Percentiles rank a stretch among this genome's conserved stretches.
Evolutionary conservation across 1,284 basidiomycete species (phyloP).

Genomic region (Leccinum fallax): DNA sequence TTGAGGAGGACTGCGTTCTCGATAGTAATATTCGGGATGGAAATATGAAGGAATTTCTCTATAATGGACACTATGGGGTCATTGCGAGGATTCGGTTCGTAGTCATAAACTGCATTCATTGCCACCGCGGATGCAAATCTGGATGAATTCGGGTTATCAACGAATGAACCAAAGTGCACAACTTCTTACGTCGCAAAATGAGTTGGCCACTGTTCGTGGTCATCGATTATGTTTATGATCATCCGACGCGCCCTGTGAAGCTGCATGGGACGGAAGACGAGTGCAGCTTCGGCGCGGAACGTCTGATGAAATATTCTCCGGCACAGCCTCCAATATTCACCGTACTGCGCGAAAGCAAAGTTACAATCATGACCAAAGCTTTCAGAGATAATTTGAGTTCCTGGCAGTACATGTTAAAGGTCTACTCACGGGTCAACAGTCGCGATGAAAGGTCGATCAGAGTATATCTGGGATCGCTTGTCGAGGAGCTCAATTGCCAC

Average conservation of each 20-base stretch:
- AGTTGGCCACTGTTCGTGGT: not conserved
- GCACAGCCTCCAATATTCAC: conserved; percentile 20
- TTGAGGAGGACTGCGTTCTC: not conserved
- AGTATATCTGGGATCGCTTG: conserved; percentile 26
- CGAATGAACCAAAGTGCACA: not conserved
- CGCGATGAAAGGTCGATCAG: conserved; percentile 22
- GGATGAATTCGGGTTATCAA: not conserved
- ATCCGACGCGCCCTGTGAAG: conserved; percentile 18
- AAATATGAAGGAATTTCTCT: not conserved
- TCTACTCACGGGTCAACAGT: conserved; percentile 18
- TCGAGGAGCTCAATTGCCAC: conserved; percentile 19
- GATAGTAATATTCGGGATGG: not conserved
- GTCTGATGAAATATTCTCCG: conserved; percentile 20
- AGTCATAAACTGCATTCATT: not conserved
- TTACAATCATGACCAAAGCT: conserved; percentile 23
- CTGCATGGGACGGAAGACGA: conserved; percentile 14
- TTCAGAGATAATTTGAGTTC: not conserved
- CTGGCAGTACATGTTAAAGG: not conserved
- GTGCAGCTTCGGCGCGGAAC: not conserved
- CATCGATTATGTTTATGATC: conserved; percentile 16
- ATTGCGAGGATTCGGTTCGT: not conserved
- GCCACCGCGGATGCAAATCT: not conserved
- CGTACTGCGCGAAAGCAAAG: conserved; percentile 17
- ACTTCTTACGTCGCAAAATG: not conserved
- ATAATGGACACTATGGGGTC: not conserved